These are phyloP conservation scores for Chaetomidium leptoderma DNA, from an alignment of 495 filamentous ascomycete genomes.

Conservation along the genomic window DNA sequence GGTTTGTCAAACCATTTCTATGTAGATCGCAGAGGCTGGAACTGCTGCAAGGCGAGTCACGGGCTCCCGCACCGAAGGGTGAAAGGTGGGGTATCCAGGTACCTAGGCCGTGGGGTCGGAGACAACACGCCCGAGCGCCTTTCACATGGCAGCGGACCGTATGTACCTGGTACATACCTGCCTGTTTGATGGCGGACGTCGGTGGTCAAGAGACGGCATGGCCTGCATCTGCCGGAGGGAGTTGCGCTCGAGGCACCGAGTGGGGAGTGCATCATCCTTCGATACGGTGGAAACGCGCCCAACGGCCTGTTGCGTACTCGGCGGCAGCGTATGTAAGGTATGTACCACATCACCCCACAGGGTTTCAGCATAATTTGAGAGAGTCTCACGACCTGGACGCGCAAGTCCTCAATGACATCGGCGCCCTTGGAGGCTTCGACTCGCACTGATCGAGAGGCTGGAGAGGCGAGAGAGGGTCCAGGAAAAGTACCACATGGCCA, in stretches of 20 bases:
- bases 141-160: constrained; percentile 13
- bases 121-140: background rate
- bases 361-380: background rate
- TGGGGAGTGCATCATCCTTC: too few relatives aligned
- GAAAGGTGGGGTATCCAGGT: background rate
- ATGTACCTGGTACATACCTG: constrained; percentile 8
- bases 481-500: background rate
- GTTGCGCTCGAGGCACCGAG: too few relatives aligned
- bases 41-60: background rate
- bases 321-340: too few relatives aligned
- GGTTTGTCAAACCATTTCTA: background rate
- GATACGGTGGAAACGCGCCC: too few relatives aligned
- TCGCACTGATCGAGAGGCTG: background rate
- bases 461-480: too few relatives aligned
- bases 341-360: too few relatives aligned
- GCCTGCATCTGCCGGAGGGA: background rate
- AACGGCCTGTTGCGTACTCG: too few relatives aligned
- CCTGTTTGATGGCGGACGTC: constrained; percentile 1
- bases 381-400: too few relatives aligned
- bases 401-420: background rate
- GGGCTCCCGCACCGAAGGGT: background rate
- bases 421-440: background rate
- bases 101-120: background rate
- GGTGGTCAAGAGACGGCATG: background rate
- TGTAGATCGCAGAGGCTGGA: background rate